Percentiles rank a stretch among this genome's conserved stretches.
phyloP scores from a whole-genome alignment of 129 eudicot species.

The Saussurea involucrata region DNA sequence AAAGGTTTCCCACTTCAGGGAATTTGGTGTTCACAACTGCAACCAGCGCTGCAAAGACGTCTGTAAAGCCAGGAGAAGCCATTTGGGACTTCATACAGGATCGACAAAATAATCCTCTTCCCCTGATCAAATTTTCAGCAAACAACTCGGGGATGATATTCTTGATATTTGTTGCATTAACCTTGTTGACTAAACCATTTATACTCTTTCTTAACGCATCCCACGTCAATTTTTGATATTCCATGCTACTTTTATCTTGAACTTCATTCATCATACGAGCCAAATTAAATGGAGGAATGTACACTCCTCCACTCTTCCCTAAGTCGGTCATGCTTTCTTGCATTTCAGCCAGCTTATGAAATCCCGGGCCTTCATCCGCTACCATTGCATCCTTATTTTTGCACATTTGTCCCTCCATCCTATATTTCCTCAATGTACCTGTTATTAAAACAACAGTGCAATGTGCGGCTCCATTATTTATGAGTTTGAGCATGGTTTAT shows the following conservation, averaged over 20 bases:
- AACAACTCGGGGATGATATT: constrained; percentile 80
- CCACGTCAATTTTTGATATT: constrained; percentile 93
- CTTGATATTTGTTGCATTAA: constrained; percentile 74
- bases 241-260: constrained; percentile 75
- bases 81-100: constrained; percentile 96
- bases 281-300: constrained; percentile 82
- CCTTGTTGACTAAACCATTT: constrained; percentile 92
- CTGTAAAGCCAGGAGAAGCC: constrained; percentile 97
- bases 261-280: constrained; percentile 87
- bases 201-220: constrained; percentile 90
- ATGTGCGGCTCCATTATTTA: background rate
- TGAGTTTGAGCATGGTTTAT: too few species aligned
- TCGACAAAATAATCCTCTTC: constrained; percentile 84
- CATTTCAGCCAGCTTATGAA: constrained; percentile 33
- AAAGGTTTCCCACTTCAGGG: constrained; percentile 87
- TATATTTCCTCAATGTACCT: background rate
- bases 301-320: constrained; percentile 92
- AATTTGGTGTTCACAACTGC: constrained; percentile 90
- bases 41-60: constrained; percentile 90
- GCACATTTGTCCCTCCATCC: constrained; percentile 25
- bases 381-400: constrained; percentile 22
- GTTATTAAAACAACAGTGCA: constrained; percentile 7
- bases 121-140: constrained; percentile 79
- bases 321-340: constrained; percentile 40
- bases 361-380: constrained; percentile 37